Evolutionary conservation across 108 stramenopile species (phyloP), one percentile per base, ranked within the genome.

Genomic region (Craspedostauros australis): DNA sequence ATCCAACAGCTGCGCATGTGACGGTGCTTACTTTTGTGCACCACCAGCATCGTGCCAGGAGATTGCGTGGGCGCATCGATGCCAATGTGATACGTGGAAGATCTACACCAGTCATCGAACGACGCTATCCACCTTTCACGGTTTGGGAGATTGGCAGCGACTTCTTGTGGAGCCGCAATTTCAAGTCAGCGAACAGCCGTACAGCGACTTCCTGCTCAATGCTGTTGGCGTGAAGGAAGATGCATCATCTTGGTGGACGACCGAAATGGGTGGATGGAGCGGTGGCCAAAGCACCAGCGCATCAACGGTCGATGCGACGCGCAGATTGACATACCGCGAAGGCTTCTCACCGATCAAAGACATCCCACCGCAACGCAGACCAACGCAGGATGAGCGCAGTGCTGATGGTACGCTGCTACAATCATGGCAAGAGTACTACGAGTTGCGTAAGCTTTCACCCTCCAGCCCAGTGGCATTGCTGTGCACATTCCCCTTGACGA

Each of bases 361-460:
- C 4, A 54, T 70, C 66, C 90, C 90, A n/a, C 60, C 68, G 3
- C 69, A 84, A 49, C 52, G 68, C 33, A 39, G 31, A 32, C 40
- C 81, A 5, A 62, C 57, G 7, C 30, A 49, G 1, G 61, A 68
- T 4, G 79, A 84, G 49, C 52, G 5, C 7, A 80, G 87, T 60
- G 46, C 46, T 11, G 42, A 66, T 18, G 75, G 75, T 4, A 37
- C 89, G 8, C 54, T 73, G n/a, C 44, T 93, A 5, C 37, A 46
- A 1, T 70, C 68, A 0, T 93, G 91, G 91, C 54, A 81, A 41
- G 79, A 89, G 1, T 93, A 87, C 52, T 93, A 89, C 46, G 27
- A 34, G 3, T 60, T 93, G 0, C 78, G 91, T 7, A 40, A 44
- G 7, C 58, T 93, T 16, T 65, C 83, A 1, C 44, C 65, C 0